Base-by-base conservation (phyloP, 257 asterid species). In the Salvia rosmarinus region DNA sequence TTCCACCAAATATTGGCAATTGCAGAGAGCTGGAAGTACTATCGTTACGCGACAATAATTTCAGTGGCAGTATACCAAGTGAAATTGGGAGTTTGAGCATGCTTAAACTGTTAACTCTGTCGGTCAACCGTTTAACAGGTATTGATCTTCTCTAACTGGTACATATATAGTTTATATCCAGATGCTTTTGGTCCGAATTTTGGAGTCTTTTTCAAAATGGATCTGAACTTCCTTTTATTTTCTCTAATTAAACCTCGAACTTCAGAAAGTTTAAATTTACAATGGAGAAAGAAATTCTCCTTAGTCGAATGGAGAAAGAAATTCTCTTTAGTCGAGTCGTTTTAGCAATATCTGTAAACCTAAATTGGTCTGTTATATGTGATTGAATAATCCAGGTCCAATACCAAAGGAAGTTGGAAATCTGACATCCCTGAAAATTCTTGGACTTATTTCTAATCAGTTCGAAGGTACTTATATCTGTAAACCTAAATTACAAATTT, bases 21-120 rank as follows among this genome's bases (percentile, higher is more conserved):
- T 83, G 88, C 49, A 58, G 21, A 58, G 64, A 58, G 23, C 77
- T 86, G 13, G 61, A 76, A 46, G 9, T 13, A 17, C 16, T 86
- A 28, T 20, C 74, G 8, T 54, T 84, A 43, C 21, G 79, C 14
- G 12, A 0, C 40, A 86, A 86, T 56, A 71, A 76, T 10, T 75
- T 86, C 63, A 75, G 19, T 17, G 82, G 86, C 9, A 55, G 23
- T 23, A 70, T 86, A 43, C 85, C 89, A 2, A 71, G 42, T 30
- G 70, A 34, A 34, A 28, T 75, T 17, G 80, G 78, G 20, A 46
- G 14, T 39, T 63, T 80, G 32, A 14, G 5, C 3, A 67, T 39
- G 77, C 84, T 76, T 43, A 14, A 5, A 9, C 1, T 39, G 43
- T 60, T 71, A 7, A 4, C 2, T 67, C 9, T 68, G 11, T 2